A percentile compares a stretch with the other conserved stretches of the same genome.
Evolutionary conservation across 176 grass and related monocot species (phyloP).

Genomic region (Carex pumila): DNA sequence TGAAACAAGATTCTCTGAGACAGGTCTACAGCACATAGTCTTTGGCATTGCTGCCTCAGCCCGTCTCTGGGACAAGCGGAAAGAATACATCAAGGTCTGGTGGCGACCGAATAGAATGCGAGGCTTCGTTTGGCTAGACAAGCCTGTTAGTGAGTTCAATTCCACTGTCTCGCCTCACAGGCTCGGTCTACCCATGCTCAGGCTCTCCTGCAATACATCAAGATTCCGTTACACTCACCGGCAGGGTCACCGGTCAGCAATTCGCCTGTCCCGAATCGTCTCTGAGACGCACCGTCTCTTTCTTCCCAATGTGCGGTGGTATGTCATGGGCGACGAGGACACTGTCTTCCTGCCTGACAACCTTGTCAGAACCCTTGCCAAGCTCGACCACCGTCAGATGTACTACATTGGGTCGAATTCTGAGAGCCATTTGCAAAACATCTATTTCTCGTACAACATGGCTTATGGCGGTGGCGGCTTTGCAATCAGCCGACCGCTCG

Average conservation of each 20-base stretch:
- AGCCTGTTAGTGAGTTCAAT: slow-evolving; percentile 63
- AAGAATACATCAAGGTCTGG: slow-evolving; percentile 98
- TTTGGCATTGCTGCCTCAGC: slow-evolving; percentile 95
- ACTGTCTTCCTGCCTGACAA: slow-evolving; percentile 90
- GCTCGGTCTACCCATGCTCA: slow-evolving; percentile 52
- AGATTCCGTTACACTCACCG: slow-evolving; percentile 76
- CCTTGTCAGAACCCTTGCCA: slow-evolving; percentile 58
- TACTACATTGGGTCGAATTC: slow-evolving; percentile 95
- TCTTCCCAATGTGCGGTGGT: slow-evolving; percentile 74
- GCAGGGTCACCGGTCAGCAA: slow-evolving; percentile 74
- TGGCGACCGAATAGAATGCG: slow-evolving; percentile 66
- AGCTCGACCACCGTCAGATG: slow-evolving; percentile 74
- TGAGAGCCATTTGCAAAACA: slow-evolving; percentile 89
- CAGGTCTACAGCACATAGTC: slow-evolving; percentile 83
- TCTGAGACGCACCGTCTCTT: slow-evolving; percentile 83
- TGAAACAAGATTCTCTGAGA: slow-evolving; percentile 15
- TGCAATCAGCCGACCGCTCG: slow-evolving; percentile 83
- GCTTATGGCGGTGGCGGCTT: slow-evolving; percentile 88
- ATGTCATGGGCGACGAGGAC: slow-evolving; percentile 98
- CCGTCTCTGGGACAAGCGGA: slow-evolving; percentile 67
- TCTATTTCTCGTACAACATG: slow-evolving; percentile 95
- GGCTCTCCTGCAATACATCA: slow-evolving; percentile 69
- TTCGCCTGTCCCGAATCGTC: slow-evolving; percentile 95
- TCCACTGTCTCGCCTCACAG: slow-evolving; percentile 18
- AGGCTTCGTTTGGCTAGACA: slow-evolving; percentile 90